Conservation (phyloP, 2,329 filamentous ascomycete genomes). For the Dactylellina parvicollis region DNA sequence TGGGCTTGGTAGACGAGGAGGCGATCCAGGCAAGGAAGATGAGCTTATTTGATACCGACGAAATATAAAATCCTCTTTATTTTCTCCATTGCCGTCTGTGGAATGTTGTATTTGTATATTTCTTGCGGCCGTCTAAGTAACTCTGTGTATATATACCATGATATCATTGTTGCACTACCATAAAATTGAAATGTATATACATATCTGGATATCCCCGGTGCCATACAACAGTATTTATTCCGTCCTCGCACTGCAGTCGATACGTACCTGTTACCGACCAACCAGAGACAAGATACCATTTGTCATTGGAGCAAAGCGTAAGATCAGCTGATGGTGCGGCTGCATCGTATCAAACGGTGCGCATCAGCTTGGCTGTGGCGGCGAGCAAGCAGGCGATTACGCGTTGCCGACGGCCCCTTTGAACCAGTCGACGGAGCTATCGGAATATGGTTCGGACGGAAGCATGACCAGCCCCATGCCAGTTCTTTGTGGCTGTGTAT, state of each 20-base stretch:
- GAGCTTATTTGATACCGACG: slow-evolving; percentile 33
- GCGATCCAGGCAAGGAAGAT: slow-evolving; percentile 41
- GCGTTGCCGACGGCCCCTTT: slow-evolving; percentile 4
- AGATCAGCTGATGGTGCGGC: not conserved
- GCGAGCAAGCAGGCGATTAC: slow-evolving; percentile 13
- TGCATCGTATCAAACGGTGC: not conserved
- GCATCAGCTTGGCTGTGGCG: not conserved
- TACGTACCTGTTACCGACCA: too few relatives aligned
- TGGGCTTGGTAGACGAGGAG: slow-evolving; percentile 37
- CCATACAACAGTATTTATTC: not conserved
- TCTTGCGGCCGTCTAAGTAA: not conserved
- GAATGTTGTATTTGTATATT: not conserved
- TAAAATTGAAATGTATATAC: not conserved
- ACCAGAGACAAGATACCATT: too few relatives aligned
- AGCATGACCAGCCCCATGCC: too few relatives aligned
- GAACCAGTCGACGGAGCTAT: not conserved
- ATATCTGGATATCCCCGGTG: not conserved
- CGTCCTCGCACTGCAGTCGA: not conserved
- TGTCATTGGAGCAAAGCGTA: too few relatives aligned
- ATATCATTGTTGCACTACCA: not conserved
- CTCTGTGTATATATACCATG: not conserved
- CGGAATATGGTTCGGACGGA: not conserved
- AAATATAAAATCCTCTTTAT: not conserved
- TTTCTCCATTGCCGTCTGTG: not conserved
- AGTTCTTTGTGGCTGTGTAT: not conserved